Conservation (phyloP, 2,329 filamentous ascomycete species). For the Periconia sp. region DNA sequence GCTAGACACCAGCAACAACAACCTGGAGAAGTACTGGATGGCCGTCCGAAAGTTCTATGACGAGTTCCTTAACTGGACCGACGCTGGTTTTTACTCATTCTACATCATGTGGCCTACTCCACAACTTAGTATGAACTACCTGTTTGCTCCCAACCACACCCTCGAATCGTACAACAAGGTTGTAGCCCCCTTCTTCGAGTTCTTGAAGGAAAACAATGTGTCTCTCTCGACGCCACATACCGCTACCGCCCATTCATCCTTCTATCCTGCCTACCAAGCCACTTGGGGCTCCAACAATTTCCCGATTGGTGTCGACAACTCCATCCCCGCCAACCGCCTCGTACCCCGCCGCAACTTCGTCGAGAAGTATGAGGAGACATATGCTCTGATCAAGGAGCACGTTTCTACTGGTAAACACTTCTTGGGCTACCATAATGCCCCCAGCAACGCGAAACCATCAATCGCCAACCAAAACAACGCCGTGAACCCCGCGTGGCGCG, state of each 20-base stretch:
- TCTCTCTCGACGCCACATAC: constrained; percentile 25
- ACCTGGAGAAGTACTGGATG: constrained; percentile 20
- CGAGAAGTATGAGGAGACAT: constrained; percentile 24
- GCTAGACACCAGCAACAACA: constrained; percentile 13
- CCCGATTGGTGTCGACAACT: constrained; percentile 19
- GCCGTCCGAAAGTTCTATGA: constrained; percentile 16
- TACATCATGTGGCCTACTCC: constrained; percentile 17
- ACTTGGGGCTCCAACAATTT: constrained; percentile 18
- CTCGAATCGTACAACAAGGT: constrained; percentile 13
- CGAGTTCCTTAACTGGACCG: constrained; percentile 13
- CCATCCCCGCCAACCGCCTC: constrained; percentile 30
- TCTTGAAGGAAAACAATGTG: constrained; percentile 13
- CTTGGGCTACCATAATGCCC: constrained; percentile 20
- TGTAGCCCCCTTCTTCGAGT: constrained; percentile 15
- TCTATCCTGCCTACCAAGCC: constrained; percentile 23
- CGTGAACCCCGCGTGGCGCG: constrained; percentile 20
- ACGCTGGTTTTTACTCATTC: constrained; percentile 18
- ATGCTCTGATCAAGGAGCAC: constrained; percentile 46
- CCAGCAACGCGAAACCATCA: constrained; percentile 3
- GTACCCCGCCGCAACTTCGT: constrained; percentile 26
- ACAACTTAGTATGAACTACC: constrained; percentile 14
- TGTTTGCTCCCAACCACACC: constrained; percentile 22
- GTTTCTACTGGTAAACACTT: constrained; percentile 14
- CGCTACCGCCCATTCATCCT: constrained; percentile 13
- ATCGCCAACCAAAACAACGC: constrained; percentile 20